These are phyloP conservation scores for Penicillium glabrum DNA, from an alignment of 2,329 filamentous ascomycete genomes.

Conservation along the genomic window DNA sequence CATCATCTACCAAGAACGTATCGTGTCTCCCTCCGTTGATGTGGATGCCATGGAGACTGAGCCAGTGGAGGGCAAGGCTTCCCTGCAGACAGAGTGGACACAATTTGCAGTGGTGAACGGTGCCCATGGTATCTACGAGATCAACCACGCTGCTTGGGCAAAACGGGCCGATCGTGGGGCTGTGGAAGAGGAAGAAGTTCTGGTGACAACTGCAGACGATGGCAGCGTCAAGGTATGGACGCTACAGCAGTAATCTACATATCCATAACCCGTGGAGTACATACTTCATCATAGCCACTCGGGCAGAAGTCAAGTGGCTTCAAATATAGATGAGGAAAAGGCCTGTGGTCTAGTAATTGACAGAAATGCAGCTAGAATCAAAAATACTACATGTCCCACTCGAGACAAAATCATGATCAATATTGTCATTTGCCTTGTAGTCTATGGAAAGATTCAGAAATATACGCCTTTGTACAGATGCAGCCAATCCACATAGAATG, in stretches of 20 bases:
- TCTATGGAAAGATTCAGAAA: conserved; percentile 1
- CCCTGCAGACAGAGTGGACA: conserved; percentile 62
- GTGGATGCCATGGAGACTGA: conserved; percentile 28
- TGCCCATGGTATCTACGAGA: conserved; percentile 87
- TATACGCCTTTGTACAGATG: conserved; percentile 6
- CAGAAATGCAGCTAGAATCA: neutral
- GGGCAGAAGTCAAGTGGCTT: neutral
- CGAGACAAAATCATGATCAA: neutral
- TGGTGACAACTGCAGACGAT: conserved; percentile 90
- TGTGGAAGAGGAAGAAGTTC: conserved; percentile 70
- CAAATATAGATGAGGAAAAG: neutral
- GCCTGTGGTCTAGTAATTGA: neutral
- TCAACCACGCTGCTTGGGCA: conserved; percentile 92
- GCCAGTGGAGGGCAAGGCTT: conserved; percentile 25
- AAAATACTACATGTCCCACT: neutral
- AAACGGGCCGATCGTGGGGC: conserved; percentile 66
- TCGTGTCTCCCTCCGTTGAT: conserved; percentile 22
- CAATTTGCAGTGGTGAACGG: conserved; percentile 68
- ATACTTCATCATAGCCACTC: neutral
- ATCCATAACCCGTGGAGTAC: neutral
- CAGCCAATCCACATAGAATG: neutral
- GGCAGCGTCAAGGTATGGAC: conserved; percentile 84
- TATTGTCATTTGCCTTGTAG: conserved; percentile 2
- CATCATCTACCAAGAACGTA: conserved; percentile 71
- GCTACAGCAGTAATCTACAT: conserved; percentile 34